A percentile compares a stretch with the other conserved stretches of the same genome.
Evolutionary conservation across 2,329 filamentous ascomycete species (phyloP).

Genomic region (Aspergillus vadensis): DNA sequence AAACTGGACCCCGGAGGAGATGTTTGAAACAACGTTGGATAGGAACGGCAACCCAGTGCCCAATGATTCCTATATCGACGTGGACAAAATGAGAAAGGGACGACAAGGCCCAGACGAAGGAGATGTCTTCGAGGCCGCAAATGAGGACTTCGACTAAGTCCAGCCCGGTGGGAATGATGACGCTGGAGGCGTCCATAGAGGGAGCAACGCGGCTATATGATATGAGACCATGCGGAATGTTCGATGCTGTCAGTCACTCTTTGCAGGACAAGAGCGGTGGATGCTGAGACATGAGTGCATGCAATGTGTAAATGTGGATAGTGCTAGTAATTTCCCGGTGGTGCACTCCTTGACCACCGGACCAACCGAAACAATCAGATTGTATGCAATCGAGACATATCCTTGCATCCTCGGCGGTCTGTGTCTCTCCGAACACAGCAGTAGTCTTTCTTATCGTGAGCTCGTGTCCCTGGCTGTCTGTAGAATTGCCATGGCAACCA

Average conservation of each 20-base stretch:
- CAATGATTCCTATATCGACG: constrained; percentile 31
- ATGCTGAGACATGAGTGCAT: background rate
- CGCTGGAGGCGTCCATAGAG: background rate
- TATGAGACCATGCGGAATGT: background rate
- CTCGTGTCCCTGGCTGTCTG: no score
- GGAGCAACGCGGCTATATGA: background rate
- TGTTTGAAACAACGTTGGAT: constrained; percentile 35
- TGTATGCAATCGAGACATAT: background rate
- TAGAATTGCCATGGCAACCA: constrained; percentile 35
- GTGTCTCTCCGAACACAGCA: background rate
- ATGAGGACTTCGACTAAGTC: constrained; percentile 33
- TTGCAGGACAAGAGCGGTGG: background rate
- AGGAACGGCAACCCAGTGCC: constrained; percentile 35
- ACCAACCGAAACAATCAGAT: constrained; percentile 1
- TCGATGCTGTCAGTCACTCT: background rate
- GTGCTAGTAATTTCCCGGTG: background rate
- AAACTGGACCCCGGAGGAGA: constrained; percentile 31
- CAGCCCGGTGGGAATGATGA: background rate
- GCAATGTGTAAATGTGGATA: background rate
- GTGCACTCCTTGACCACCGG: background rate
- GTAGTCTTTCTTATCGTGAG: background rate
- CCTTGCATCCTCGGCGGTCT: background rate
- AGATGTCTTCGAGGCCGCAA: constrained; percentile 36
- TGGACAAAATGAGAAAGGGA: constrained; percentile 21
- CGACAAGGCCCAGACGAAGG: constrained; percentile 25